Evolutionary conservation across 202 grass and related monocot genomes (phyloP).

Genomic region (Cymbopogon flexuosus): DNA sequence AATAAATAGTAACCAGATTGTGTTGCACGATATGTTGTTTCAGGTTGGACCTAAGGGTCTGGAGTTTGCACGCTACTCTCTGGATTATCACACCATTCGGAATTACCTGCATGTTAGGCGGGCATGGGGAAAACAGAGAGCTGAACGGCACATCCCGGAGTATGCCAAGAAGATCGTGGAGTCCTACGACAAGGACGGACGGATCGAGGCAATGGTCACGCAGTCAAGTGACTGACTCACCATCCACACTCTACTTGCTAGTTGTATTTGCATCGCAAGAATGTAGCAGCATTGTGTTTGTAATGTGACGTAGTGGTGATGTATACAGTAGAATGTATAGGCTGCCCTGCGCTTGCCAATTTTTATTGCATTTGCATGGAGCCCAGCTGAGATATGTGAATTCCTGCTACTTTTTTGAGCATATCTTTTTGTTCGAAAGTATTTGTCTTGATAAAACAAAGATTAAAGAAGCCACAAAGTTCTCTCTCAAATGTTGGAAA

Average conservation of each 20-base stretch:
- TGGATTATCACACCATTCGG: slow-evolving; percentile 90
- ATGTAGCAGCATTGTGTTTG: background rate
- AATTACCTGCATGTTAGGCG: slow-evolving; percentile 82
- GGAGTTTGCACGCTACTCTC: slow-evolving; percentile 87
- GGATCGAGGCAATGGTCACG: slow-evolving; percentile 60
- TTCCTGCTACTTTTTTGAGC: background rate
- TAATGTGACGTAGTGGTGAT: background rate
- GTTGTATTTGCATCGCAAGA: background rate
- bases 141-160: slow-evolving; percentile 73
- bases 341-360: background rate
- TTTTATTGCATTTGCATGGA: background rate
- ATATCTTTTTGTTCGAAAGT: background rate
- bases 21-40: background rate
- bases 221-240: background rate
- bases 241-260: background rate
- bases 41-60: slow-evolving; percentile 89
- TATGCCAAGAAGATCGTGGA: slow-evolving; percentile 87
- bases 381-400: background rate
- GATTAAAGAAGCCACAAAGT: background rate
- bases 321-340: background rate
- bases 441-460: background rate
- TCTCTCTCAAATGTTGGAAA: background rate
- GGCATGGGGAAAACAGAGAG: slow-evolving; percentile 69
- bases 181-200: slow-evolving; percentile 54
- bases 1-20: background rate